Base-by-base conservation (phyloP, 306 rosid genomes). In the Lagenaria siceraria region DNA sequence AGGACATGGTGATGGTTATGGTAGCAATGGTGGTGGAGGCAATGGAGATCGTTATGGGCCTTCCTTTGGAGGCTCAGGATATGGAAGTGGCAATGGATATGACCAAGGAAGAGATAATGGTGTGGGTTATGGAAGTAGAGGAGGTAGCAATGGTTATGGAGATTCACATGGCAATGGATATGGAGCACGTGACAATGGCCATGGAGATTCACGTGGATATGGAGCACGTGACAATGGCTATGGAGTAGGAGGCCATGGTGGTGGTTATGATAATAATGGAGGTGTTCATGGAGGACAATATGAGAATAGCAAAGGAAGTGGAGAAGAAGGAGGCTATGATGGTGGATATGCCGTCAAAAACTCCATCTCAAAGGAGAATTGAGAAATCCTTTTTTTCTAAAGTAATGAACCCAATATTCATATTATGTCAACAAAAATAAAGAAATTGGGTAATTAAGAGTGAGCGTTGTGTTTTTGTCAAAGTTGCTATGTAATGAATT, bases 271-370 rank as follows among this genome's bases (percentile, higher is more conserved):
- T 1, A 85, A 83, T 4, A 46, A 13, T 2, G 87, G 87, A 38
- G 89, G 86, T 21, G 90, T 55, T 1, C 79, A 43, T 49, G 87
- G 88, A 27, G 91, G 89, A 12, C 91, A 84, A 8, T 78, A 85
- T 62, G 87, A 90, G 27, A 76, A 66, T 11, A 86, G 85, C 10
- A 82, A 85, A 1, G 93, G 80, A 56, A 69, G 81, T 5, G 85
- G 84, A 29, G 85, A 78, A 66, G 90, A 86, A 0, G 93, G 88
- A 4, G 89, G 93, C 13, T 82, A 85, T 49, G 97, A 92, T 49
- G 92, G 92, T 72, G 75, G 75, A 22, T 88, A 90, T 84, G 80
- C 79, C n/a, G 87, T 27, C 36, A 25, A 25, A 59, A 59, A 59
- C 3, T 25, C 65, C n/a, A 59, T 59, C 38, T 59, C 36, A 12